Evolutionary conservation across 2,329 filamentous ascomycete species (phyloP).

Genomic region (Spiromastix sp.): DNA sequence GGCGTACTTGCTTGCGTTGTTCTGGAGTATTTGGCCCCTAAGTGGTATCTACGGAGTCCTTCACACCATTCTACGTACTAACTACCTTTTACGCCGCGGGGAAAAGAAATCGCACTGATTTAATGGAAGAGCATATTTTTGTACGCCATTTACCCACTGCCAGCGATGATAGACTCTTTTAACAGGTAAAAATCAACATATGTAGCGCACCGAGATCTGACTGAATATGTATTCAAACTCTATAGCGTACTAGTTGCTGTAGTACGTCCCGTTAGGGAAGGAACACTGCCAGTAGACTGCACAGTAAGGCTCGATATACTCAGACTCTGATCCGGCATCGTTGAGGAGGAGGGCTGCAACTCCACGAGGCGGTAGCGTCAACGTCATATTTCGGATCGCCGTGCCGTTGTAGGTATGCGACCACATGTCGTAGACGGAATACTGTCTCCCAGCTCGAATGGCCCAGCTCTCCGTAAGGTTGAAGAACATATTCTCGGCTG

Average conservation of each 20-base stretch:
- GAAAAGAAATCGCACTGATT: too few relatives aligned
- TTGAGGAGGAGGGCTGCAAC: slow-evolving; percentile 16
- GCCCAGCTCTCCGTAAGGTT: slow-evolving; percentile 18
- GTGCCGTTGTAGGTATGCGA: slow-evolving; percentile 12
- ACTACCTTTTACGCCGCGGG: too few relatives aligned
- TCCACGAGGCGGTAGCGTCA: slow-evolving; percentile 13
- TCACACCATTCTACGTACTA: too few relatives aligned
- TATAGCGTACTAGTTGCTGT: slow-evolving; percentile 3
- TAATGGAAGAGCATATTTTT: too few relatives aligned
- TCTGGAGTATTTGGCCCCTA: slow-evolving; percentile 3
- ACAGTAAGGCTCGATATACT: slow-evolving; percentile 12
- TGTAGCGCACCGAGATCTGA: too few relatives aligned
- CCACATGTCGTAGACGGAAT: slow-evolving; percentile 18
- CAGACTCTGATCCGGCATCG: slow-evolving; percentile 10
- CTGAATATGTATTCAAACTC: neutral
- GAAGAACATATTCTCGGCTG: slow-evolving; percentile 12
- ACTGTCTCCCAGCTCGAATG: slow-evolving; percentile 14
- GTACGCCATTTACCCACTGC: too few relatives aligned
- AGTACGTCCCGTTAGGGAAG: slow-evolving; percentile 6
- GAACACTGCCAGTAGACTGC: slow-evolving; percentile 5
- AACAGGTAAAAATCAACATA: too few relatives aligned
- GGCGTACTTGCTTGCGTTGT: too few relatives aligned
- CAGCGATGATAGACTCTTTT: too few relatives aligned
- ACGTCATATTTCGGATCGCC: slow-evolving; percentile 15
- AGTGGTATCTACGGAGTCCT: slow-evolving; percentile 4